These are phyloP conservation scores for Aspergillus arachidicola DNA, from an alignment of 2,329 filamentous ascomycete genomes.

Conservation along the genomic window DNA sequence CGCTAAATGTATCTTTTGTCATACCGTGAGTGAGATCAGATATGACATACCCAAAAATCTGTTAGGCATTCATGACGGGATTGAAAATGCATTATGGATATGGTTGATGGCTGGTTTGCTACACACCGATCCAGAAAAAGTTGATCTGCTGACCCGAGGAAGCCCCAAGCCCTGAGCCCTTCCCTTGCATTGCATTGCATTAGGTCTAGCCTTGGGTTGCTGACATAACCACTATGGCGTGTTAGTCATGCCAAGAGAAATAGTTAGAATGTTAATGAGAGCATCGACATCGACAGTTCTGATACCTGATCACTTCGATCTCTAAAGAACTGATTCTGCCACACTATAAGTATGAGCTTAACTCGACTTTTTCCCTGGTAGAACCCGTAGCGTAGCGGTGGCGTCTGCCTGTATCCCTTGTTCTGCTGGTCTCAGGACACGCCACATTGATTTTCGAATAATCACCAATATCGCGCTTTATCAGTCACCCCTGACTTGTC, in stretches of 20 bases:
- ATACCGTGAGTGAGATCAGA: conserved; percentile 21
- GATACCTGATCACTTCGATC: neutral
- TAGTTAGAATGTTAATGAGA: neutral
- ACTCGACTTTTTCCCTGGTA: neutral
- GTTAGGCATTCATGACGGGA: conserved; percentile 26
- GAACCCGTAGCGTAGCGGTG: conserved; percentile 18
- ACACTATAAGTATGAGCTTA: neutral
- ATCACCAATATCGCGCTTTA: conserved; percentile 4
- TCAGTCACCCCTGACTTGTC: conserved; percentile 1
- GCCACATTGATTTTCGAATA: neutral
- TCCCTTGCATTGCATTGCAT: conserved; percentile 28
- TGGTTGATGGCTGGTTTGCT: conserved; percentile 11
- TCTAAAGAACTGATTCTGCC: neutral
- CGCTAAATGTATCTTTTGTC: conserved; percentile 14
- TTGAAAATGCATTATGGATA: conserved; percentile 11
- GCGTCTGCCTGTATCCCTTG: conserved; percentile 17
- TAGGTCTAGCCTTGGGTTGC: conserved; percentile 23
- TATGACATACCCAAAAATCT: conserved; percentile 26
- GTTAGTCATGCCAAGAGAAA: neutral
- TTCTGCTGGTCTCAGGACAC: conserved; percentile 7
- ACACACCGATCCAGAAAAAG: conserved; percentile 17
- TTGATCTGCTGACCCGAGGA: conserved; percentile 23
- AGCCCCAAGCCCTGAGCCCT: conserved; percentile 33
- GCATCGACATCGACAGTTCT: neutral
- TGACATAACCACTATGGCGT: conserved; percentile 20